A percentile compares a stretch with the other conserved stretches of the same genome.
Evolutionary conservation across 495 filamentous ascomycete species (phyloP).

Genomic region (Lophium mytilinum): DNA sequence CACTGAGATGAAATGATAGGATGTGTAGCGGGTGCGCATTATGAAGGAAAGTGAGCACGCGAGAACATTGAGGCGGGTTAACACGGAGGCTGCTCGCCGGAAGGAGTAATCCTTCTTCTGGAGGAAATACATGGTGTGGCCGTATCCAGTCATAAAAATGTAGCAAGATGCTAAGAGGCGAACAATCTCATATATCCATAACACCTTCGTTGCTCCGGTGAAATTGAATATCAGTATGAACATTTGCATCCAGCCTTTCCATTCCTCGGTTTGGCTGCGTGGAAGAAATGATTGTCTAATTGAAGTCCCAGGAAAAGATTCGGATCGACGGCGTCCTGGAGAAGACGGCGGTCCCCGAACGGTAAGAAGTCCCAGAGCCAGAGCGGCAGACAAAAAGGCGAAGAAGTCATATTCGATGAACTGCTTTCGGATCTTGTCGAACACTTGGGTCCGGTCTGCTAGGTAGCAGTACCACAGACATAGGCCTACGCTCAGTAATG

Average conservation of each 20-base stretch:
- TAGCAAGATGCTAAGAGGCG: conserved; percentile 52
- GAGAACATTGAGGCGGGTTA: conserved; percentile 51
- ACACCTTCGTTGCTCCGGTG: conserved; percentile 42
- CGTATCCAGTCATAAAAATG: conserved; percentile 54
- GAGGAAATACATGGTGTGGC: conserved; percentile 50
- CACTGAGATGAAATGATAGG: conserved; percentile 55
- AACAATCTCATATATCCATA: conserved; percentile 47
- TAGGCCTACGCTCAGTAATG: conserved; percentile 33
- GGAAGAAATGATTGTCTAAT: conserved; percentile 38
- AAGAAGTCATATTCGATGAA: conserved; percentile 39
- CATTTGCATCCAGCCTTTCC: conserved; percentile 59
- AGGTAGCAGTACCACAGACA: conserved; percentile 45
- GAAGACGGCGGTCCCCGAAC: conserved; percentile 25
- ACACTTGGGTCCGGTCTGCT: conserved; percentile 47
- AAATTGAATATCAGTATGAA: conserved; percentile 52
- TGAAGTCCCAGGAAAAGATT: not conserved
- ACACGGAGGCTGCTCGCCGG: conserved; percentile 39
- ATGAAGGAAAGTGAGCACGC: conserved; percentile 46
- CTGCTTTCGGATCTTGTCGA: conserved; percentile 50
- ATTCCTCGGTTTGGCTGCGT: conserved; percentile 52
- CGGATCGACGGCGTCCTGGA: not conserved
- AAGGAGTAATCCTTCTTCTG: conserved; percentile 48
- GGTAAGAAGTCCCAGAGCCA: conserved; percentile 35
- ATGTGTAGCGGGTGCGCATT: conserved; percentile 49
- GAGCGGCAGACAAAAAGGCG: conserved; percentile 26